Percentiles rank a stretch among this genome's conserved stretches.
phyloP scores from a whole-genome alignment of 1,284 basidiomycete genomes.

The Pterula multifida region DNA sequence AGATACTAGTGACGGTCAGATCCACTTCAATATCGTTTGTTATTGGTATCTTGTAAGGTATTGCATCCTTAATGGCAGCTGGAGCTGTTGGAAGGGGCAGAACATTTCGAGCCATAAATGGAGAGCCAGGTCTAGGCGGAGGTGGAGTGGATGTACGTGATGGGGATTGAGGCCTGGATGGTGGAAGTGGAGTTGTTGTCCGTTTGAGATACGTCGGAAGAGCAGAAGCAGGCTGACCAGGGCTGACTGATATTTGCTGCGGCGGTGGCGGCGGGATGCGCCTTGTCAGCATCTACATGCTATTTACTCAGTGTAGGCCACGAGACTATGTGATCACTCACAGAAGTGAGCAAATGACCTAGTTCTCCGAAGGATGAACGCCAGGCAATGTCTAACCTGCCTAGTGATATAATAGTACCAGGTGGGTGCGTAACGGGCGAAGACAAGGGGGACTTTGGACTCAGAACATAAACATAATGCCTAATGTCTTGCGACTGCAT shows the following conservation, averaged over 20 bases:
- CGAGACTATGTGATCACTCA: no score
- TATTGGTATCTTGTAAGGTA: neutral
- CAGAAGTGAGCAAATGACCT: constrained; percentile 70
- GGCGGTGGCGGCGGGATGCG: constrained; percentile 43
- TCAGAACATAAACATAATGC: constrained; percentile 77
- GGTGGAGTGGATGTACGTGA: constrained; percentile 13
- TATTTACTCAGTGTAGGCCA: no score
- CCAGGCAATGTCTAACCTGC: constrained; percentile 77
- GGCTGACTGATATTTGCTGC: constrained; percentile 18
- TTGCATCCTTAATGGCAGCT: neutral
- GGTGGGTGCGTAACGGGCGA: constrained; percentile 43
- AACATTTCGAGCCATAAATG: constrained; percentile 19
- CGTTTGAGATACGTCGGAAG: constrained; percentile 64
- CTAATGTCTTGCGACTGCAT: constrained; percentile 74
- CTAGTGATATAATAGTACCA: constrained; percentile 64
- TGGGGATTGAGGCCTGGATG: constrained; percentile 28
- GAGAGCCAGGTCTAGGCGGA: constrained; percentile 31
- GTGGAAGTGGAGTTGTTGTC: constrained; percentile 21
- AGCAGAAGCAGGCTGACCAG: constrained; percentile 49
- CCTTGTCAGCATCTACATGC: constrained; percentile 60
- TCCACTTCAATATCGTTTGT: neutral
- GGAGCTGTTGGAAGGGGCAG: constrained; percentile 13
- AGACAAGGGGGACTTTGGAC: constrained; percentile 32
- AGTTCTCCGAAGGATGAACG: constrained; percentile 70
- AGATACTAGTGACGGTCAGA: neutral